Evolutionary conservation across 129 eudicot species (phyloP).

Genomic region (Ambrosia artemisiifolia): DNA sequence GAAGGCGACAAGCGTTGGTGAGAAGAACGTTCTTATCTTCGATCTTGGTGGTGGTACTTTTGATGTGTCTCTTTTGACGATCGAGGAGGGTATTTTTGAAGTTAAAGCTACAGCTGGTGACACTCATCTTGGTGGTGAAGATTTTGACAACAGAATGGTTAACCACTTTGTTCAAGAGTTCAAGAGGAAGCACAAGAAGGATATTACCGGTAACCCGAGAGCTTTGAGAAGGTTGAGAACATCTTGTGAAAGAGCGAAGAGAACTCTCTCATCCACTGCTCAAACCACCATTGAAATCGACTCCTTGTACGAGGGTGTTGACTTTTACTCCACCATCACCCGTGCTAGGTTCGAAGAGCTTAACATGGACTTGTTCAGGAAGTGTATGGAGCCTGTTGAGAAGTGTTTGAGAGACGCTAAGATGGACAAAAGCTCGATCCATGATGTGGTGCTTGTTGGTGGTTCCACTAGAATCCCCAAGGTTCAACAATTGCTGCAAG

Average conservation of each 20-base stretch:
- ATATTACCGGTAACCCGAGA: conserved; percentile 48
- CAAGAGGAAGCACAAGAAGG: conserved; percentile 60
- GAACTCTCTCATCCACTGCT: conserved; percentile 56
- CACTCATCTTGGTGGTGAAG: conserved; percentile 61
- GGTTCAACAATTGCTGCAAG: conserved; percentile 51
- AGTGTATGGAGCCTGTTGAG: conserved; percentile 61
- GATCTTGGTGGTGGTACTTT: conserved; percentile 61
- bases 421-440: conserved; percentile 52
- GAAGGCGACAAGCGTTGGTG: conserved; percentile 50
- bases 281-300: conserved; percentile 57
- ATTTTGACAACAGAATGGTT: conserved; percentile 64
- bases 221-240: conserved; percentile 55
- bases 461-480: conserved; percentile 61
- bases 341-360: conserved; percentile 54
- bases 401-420: conserved; percentile 55
- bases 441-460: conserved; percentile 56
- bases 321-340: conserved; percentile 54
- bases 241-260: conserved; percentile 55
- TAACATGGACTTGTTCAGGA: conserved; percentile 51
- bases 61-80: conserved; percentile 53
- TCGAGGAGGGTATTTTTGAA: conserved; percentile 58
- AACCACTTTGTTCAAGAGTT: conserved; percentile 58
- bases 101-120: conserved; percentile 67
- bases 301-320: conserved; percentile 51
- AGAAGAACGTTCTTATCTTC: conserved; percentile 55